A percentile compares a stretch with the other conserved stretches of the same genome.
Conservation (phyloP, 148 eudicot genomes). For the Hydrangea macrophylla region DNA sequence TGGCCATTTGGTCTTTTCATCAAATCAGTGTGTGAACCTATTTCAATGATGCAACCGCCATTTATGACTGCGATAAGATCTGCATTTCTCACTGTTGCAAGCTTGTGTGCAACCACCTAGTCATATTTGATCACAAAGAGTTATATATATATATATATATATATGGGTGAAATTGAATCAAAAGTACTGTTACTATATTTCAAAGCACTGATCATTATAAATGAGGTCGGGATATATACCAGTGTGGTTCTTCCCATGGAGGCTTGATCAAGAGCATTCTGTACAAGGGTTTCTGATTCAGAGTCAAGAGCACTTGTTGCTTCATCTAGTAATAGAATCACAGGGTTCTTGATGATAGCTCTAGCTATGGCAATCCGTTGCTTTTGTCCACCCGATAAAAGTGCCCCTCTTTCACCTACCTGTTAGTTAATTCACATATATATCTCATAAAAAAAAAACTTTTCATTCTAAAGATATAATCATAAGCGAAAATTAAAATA, state of each 20-base stretch:
- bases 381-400: constrained; percentile 93
- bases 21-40: constrained; percentile 67
- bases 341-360: constrained; percentile 83
- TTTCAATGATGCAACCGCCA: constrained; percentile 54
- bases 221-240: constrained; percentile 27
- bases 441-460: background rate
- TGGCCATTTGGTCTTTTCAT: constrained; percentile 51
- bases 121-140: background rate
- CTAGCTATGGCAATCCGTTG: constrained; percentile 91
- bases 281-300: constrained; percentile 79
- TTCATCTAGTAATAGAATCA: constrained; percentile 86
- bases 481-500: too few species aligned
- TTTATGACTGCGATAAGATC: constrained; percentile 74
- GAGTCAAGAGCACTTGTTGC: constrained; percentile 95
- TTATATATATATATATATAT: too few species aligned
- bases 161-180: too few species aligned
- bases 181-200: background rate
- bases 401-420: constrained; percentile 92
- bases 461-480: background rate
- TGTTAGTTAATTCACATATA: too few species aligned
- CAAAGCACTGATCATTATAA: background rate
- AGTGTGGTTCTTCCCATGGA: constrained; percentile 87
- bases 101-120: constrained; percentile 95
- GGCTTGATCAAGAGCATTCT: constrained; percentile 82
- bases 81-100: constrained; percentile 78